Evolutionary conservation across 495 filamentous ascomycete genomes (phyloP).

Genomic region (Wilcoxina mikolae): DNA sequence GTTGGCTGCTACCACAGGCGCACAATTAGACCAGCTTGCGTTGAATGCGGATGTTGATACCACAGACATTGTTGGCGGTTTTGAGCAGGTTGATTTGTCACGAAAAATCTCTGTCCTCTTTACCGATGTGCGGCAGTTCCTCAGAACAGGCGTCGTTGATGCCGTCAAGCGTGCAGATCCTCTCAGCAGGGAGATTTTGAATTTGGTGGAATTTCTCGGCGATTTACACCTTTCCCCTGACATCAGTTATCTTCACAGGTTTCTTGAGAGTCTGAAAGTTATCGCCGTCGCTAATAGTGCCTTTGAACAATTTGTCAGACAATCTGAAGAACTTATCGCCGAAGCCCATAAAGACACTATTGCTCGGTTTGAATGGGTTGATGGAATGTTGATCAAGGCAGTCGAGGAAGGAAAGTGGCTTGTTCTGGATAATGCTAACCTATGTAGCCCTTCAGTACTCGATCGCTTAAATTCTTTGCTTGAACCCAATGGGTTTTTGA

Average conservation of each 20-base stretch:
- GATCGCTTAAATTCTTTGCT: slow-evolving; percentile 90
- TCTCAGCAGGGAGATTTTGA: slow-evolving; percentile 29
- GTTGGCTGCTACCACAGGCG: slow-evolving; percentile 62
- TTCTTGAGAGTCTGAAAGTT: background rate
- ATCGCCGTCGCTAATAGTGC: background rate
- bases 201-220: slow-evolving; percentile 11
- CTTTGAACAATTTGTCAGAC: background rate
- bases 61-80: slow-evolving; percentile 92
- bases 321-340: background rate
- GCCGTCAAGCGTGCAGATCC: background rate
- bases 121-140: slow-evolving; percentile 38
- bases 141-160: slow-evolving; percentile 40
- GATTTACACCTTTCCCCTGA: background rate
- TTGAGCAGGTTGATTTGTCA: slow-evolving; percentile 77
- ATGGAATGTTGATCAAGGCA: slow-evolving; percentile 77
- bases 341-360: slow-evolving; percentile 29
- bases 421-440: slow-evolving; percentile 89
- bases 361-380: slow-evolving; percentile 89
- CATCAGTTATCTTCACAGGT: background rate
- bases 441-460: slow-evolving; percentile 86
- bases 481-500: slow-evolving; percentile 73
- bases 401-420: slow-evolving; percentile 80
- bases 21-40: slow-evolving; percentile 57
- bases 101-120: slow-evolving; percentile 46
- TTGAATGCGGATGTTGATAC: slow-evolving; percentile 89